phyloP scores from a whole-genome alignment of 2,329 filamentous ascomycete genomes.

The Pyrenochaeta sp. region DNA sequence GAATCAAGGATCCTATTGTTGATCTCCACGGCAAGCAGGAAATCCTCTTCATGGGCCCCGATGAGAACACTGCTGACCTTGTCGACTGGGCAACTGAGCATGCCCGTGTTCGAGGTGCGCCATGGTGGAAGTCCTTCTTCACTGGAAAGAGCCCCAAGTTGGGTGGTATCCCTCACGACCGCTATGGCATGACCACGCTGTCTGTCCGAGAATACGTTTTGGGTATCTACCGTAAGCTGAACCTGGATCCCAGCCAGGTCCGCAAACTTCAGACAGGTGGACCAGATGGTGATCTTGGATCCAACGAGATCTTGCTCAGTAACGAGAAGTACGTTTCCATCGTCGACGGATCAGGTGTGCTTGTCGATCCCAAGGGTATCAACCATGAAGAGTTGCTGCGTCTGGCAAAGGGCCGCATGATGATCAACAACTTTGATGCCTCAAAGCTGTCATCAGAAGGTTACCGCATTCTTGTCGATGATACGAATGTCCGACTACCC shows the following conservation, averaged over 20 bases:
- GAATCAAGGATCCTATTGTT: slow-evolving; percentile 98
- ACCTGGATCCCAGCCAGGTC: slow-evolving; percentile 83
- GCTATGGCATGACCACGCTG: slow-evolving; percentile 96
- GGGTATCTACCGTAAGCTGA: slow-evolving; percentile 95
- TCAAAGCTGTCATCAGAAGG: slow-evolving; percentile 86
- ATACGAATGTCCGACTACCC: slow-evolving; percentile 86
- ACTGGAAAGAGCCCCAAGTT: slow-evolving; percentile 97
- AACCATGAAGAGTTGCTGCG: slow-evolving; percentile 83
- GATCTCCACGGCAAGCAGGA: slow-evolving; percentile 94
- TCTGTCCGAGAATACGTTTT: slow-evolving; percentile 96
- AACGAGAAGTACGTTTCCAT: slow-evolving; percentile 96
- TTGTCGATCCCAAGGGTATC: slow-evolving; percentile 90
- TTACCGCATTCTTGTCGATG: slow-evolving; percentile 91
- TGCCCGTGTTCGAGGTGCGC: slow-evolving; percentile 82
- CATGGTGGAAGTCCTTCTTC: slow-evolving; percentile 99
- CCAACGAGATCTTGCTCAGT: slow-evolving; percentile 95
- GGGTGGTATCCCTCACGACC: slow-evolving; percentile 94
- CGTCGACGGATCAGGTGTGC: slow-evolving; percentile 94
- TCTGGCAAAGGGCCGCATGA: slow-evolving; percentile 83
- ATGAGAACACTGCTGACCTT: slow-evolving; percentile 97
- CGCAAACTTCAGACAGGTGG: slow-evolving; percentile 97
- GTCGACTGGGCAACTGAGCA: slow-evolving; percentile 99
- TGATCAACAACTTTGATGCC: slow-evolving; percentile 87
- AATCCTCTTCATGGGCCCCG: slow-evolving; percentile 97
- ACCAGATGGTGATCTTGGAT: slow-evolving; percentile 94